phyloP scores from a whole-genome alignment of 2,329 filamentous ascomycete genomes.

The Beauveria pseudobassiana region DNA sequence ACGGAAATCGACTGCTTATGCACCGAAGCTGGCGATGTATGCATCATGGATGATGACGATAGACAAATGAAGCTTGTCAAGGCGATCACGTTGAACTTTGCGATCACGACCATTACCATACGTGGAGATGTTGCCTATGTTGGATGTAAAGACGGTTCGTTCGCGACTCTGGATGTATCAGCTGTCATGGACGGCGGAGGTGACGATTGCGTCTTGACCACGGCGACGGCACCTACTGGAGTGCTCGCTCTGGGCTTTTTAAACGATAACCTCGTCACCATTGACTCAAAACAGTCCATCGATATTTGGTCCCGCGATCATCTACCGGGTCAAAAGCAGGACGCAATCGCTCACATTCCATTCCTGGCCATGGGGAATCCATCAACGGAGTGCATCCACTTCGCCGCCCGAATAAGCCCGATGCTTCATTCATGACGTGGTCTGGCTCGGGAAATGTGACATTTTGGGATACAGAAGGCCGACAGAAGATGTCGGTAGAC shows the following conservation, averaged over 20 bases:
- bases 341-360: slow-evolving; percentile 40
- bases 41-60: slow-evolving; percentile 70
- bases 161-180: slow-evolving; percentile 44
- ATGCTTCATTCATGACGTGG: slow-evolving; percentile 82
- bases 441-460: slow-evolving; percentile 71
- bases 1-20: slow-evolving; percentile 69
- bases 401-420: slow-evolving; percentile 47
- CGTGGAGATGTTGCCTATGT: slow-evolving; percentile 55
- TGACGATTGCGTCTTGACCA: slow-evolving; percentile 30
- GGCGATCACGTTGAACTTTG: slow-evolving; percentile 59
- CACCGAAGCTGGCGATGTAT: slow-evolving; percentile 84
- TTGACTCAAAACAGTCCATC: slow-evolving; percentile 70
- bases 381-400: slow-evolving; percentile 69
- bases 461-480: slow-evolving; percentile 74
- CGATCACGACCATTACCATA: slow-evolving; percentile 59
- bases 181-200: slow-evolving; percentile 36
- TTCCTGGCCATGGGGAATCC: slow-evolving; percentile 55
- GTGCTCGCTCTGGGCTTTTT: slow-evolving; percentile 65
- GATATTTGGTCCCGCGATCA: slow-evolving; percentile 52
- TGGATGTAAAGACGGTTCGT: slow-evolving; percentile 58
- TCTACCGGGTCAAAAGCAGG: slow-evolving; percentile 30
- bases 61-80: slow-evolving; percentile 64
- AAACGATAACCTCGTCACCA: slow-evolving; percentile 59
- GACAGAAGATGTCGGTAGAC: slow-evolving; percentile 54
- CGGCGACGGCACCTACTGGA: slow-evolving; percentile 31